Evolutionary conservation across 2,329 filamentous ascomycete species (phyloP), one percentile per base, ranked within the genome.

Genomic region (Penicillium sp.): DNA sequence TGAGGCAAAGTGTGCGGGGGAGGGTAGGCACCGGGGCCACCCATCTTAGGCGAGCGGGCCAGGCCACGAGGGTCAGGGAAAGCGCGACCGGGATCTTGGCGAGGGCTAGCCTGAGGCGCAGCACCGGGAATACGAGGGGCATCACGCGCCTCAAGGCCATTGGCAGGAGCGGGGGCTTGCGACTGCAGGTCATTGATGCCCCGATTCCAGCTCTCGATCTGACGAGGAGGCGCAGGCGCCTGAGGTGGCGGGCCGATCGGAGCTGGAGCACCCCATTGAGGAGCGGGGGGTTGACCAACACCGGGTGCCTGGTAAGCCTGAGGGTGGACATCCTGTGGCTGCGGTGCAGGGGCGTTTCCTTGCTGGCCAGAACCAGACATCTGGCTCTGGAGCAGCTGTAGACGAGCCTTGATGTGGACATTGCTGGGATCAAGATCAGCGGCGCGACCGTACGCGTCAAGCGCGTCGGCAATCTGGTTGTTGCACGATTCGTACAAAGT

Each of bases 401-500:
- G 82, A 60, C 95, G 88, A 56, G 93, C 92, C 76, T 98, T 98
- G 81, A 99, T 98, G 74, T 98, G 93, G 39, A 91, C 90, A 71
- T 99, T 98, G 60, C 81, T 82, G 0, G 95, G 93, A 71, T 99
- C 95, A 63, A 99, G 85, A 73, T 99, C 95, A 35, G 93, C 93
- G 41, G 95, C 95, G 65, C 95, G 86, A 70, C 93, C 90, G 73
- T 98, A 99, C 6, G 95, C 95, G 75, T 99, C 95, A 45, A 98
- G 83, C 1, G 95, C 95, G 80, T 99, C 95, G 52, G 88, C 91
- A 57, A 96, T 96, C 77, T 99, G 95, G 78, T 98, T 98, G 82
- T 99, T 98, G 77, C 95, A 99, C 26, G 92, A 96, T 75, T 99
- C 95, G 71, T 99, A 99, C 35, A 99, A 72, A 67, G 95, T 99